Base-by-base conservation (phyloP, 257 asterid species). In the Nicotiana knightiana region DNA sequence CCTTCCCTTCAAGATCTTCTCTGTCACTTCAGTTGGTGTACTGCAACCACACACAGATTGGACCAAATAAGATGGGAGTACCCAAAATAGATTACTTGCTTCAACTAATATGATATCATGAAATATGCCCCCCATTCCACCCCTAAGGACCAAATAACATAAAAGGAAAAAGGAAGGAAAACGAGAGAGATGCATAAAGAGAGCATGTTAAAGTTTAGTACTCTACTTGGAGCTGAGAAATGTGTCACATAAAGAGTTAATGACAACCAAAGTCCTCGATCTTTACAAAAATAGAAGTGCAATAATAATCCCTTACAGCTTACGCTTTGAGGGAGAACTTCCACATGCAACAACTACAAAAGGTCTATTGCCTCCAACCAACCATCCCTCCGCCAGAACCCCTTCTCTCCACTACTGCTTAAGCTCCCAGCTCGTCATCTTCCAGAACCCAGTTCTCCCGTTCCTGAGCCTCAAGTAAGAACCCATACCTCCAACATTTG, bases 1-100 rank as follows among this genome's bases (percentile, higher is more conserved):
- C 86, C 97, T 91, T 85, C 98, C 97, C 88, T 94, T 94, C 89
- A 95, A 94, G 85, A 93, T 90, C 85, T 90, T 92, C 91, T 93
- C 97, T 1, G 90, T 91, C 51, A 93, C 97, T 90, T 95, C 99
- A 6, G 96, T 92, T 12, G 97, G 96, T 53, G 99, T 93, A 85
- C 99, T 95, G 98, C 87, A 82, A 66, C 57, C 85, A 85, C 33
- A 54, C 66, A 63, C 43, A 30, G 35, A 35, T 62, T 59, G 26
- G 28, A 63, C 11, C 68, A 11, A 61, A 30, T 35, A 32, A 59
- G 54, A 39, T 62, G 33, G 59, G 10, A 9, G 21, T n/a, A 82
- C 58, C 17, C 2, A 57, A 58, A 76, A 37, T 13, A 39, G 4
- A 21, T 51, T n/a, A 37, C 1, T 35, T 61, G 4, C 55, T 46